Percentiles rank a stretch among this genome's conserved stretches.
phyloP scores from a whole-genome alignment of 495 filamentous ascomycete species.

The Trichocladium uniseriatum region DNA sequence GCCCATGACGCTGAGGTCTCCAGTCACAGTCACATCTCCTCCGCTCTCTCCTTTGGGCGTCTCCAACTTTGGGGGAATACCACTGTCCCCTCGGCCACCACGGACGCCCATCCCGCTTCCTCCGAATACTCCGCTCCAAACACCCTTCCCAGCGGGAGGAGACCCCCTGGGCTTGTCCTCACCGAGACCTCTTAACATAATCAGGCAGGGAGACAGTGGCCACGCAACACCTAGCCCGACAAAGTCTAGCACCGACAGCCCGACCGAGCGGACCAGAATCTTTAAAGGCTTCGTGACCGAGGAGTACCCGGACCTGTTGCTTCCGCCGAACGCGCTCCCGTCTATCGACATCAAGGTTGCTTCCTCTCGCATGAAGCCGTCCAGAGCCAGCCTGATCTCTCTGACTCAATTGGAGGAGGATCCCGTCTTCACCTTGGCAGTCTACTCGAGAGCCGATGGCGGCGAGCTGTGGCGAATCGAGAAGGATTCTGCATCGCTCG shows the following conservation, averaged over 20 bases:
- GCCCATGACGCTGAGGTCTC: constrained; percentile 66
- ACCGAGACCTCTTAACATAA: constrained; percentile 30
- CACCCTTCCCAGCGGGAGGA: constrained; percentile 38
- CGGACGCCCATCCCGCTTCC: constrained; percentile 58
- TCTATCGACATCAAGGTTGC: constrained; percentile 76
- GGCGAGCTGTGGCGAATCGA: constrained; percentile 87
- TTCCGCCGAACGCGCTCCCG: constrained; percentile 86
- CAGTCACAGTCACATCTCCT: constrained; percentile 59
- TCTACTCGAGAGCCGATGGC: constrained; percentile 69
- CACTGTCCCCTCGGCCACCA: constrained; percentile 63
- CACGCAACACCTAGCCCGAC: constrained; percentile 23
- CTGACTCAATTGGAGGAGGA: constrained; percentile 69
- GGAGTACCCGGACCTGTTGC: constrained; percentile 69
- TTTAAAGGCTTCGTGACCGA: constrained; percentile 64
- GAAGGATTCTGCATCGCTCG: constrained; percentile 76
- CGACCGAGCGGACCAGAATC: constrained; percentile 29
- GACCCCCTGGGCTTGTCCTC: constrained; percentile 29
- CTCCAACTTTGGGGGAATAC: constrained; percentile 46
- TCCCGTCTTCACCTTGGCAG: constrained; percentile 83
- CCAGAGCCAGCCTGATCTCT: constrained; percentile 70
- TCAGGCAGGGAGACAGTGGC: constrained; percentile 29
- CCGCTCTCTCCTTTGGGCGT: constrained; percentile 54
- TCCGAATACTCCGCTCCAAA: constrained; percentile 51
- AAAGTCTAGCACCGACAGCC: constrained; percentile 26
- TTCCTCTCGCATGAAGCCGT: constrained; percentile 84